Conservation (phyloP, 495 filamentous ascomycete species). For the Antarctomyces pellizariae region DNA sequence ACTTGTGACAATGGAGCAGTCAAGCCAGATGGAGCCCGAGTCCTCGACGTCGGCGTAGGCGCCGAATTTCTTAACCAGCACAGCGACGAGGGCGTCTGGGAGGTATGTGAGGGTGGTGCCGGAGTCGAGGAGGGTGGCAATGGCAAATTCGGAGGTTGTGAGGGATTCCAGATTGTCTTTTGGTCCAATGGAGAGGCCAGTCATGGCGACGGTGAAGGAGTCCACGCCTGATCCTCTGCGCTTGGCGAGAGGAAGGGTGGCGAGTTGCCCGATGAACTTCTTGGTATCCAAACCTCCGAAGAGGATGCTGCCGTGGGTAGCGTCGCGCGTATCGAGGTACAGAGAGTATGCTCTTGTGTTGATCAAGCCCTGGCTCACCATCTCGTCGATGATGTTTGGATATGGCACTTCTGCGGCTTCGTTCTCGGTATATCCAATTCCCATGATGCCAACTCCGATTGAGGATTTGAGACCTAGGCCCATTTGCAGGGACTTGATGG, state of each 20-base stretch:
- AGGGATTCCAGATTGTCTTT: conserved; percentile 15
- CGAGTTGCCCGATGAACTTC: conserved; percentile 56
- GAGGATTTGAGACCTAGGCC: conserved; percentile 52
- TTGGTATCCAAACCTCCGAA: conserved; percentile 78
- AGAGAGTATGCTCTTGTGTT: conserved; percentile 68
- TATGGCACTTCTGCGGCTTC: conserved; percentile 46
- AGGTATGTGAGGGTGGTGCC: conserved; percentile 68
- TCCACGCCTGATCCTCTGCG: conserved; percentile 1
- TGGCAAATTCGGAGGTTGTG: conserved; percentile 18
- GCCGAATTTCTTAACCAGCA: conserved; percentile 32
- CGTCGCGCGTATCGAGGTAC: conserved; percentile 39
- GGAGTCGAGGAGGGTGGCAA: conserved; percentile 62
- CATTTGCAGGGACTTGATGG: conserved; percentile 49
- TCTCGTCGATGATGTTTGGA: conserved; percentile 51
- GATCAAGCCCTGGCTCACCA: conserved; percentile 48
- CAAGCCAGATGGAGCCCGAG: conserved; percentile 21
- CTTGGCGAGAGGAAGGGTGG: conserved; percentile 37
- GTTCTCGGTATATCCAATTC: conserved; percentile 61
- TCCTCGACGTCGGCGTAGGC: conserved; percentile 23
- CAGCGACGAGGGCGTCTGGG: conserved; percentile 31
- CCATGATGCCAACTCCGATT: conserved; percentile 59
- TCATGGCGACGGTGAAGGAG: conserved; percentile 37
- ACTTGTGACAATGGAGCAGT: conserved; percentile 25
- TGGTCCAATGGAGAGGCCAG: conserved; percentile 15
- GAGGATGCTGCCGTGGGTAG: conserved; percentile 54